Conservation (phyloP, 306 rosid genomes). For the Cucurbita maxima region DNA sequence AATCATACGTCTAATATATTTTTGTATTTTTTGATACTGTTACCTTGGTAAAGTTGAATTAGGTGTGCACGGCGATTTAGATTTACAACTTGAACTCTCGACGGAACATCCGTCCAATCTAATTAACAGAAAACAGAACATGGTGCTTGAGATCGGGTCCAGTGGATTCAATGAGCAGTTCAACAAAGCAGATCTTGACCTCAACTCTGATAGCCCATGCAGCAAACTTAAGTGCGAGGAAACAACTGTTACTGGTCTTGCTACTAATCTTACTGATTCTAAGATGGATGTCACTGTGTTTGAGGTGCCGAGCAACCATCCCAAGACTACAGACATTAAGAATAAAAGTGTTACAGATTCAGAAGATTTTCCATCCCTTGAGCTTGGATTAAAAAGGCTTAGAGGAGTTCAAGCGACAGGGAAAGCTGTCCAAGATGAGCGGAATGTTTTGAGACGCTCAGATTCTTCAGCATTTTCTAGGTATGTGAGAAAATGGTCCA, state of each 20-base stretch:
- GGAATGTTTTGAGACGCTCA: constrained; percentile 59
- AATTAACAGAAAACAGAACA: constrained; percentile 27
- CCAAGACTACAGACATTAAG: constrained; percentile 23
- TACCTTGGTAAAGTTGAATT: constrained; percentile 22
- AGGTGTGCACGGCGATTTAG: constrained; percentile 19
- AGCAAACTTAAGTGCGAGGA: constrained; percentile 34
- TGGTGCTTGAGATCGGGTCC: constrained; percentile 24
- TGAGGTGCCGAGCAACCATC: constrained; percentile 29
- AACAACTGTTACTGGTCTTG: constrained; percentile 27
- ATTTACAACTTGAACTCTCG: constrained; percentile 19
- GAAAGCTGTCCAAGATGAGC: constrained; percentile 38
- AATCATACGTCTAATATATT: background rate
- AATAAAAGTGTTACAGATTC: constrained; percentile 23
- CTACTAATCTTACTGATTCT: constrained; percentile 23
- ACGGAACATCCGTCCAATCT: constrained; percentile 30
- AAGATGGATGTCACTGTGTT: constrained; percentile 33
- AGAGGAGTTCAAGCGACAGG: constrained; percentile 45
- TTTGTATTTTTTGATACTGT: constrained; percentile 16
- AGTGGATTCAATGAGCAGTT: constrained; percentile 35
- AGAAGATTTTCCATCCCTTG: constrained; percentile 44
- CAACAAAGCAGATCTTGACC: constrained; percentile 30
- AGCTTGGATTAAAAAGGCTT: constrained; percentile 69
- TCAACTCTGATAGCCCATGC: constrained; percentile 32
- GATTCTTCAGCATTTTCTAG: constrained; percentile 77
- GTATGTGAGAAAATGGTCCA: constrained; percentile 20